Conservation (phyloP, 2,329 filamentous ascomycete genomes). For the Talaromyces verruculosus region DNA sequence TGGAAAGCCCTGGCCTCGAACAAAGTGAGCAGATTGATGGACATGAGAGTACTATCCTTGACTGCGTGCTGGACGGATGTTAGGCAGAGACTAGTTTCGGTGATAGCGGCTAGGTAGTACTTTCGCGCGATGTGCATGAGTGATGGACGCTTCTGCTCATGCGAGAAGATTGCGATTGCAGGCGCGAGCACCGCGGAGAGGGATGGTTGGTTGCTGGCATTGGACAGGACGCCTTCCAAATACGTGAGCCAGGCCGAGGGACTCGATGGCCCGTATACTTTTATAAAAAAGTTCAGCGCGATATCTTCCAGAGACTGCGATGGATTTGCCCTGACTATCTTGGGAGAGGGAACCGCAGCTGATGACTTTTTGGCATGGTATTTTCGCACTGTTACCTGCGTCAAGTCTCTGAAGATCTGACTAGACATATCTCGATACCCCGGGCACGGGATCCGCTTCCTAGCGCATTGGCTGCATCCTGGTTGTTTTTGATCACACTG, state of each 20-base stretch:
- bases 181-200: constrained; percentile 5
- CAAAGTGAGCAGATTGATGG: not conserved
- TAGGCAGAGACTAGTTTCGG: not conserved
- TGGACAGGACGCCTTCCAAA: not conserved
- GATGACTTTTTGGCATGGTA: not conserved
- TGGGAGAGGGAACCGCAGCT: not conserved
- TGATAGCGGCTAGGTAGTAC: not conserved
- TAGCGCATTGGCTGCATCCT: not conserved
- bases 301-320: not conserved
- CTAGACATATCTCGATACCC: not conserved
- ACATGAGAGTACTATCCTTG: constrained; percentile 4
- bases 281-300: not conserved
- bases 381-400: not conserved
- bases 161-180: constrained; percentile 1
- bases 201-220: not conserved
- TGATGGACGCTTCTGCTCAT: not conserved
- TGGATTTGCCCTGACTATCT: not conserved
- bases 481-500: not conserved
- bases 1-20: constrained; percentile 6
- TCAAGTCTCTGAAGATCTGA: not conserved
- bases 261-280: not conserved
- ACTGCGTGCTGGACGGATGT: not conserved
- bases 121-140: not conserved
- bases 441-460: not conserved
- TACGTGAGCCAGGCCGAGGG: not conserved